Conservation (phyloP, 2,329 filamentous ascomycete species). For the Epichloe amarillans region DNA sequence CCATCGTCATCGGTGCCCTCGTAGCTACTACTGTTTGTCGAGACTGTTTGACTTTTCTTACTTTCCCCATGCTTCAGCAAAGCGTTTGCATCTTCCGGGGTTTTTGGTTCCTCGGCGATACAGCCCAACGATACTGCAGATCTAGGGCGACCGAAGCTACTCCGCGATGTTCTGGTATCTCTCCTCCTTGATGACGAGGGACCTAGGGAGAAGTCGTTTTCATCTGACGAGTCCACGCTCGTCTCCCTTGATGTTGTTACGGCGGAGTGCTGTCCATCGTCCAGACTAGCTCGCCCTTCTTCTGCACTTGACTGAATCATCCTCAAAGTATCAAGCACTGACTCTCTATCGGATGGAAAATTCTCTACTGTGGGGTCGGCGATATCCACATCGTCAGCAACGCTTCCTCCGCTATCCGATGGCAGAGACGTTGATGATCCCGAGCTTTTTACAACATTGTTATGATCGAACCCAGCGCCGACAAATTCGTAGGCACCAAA, state of each 20-base stretch:
- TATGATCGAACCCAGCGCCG: constrained; percentile 19
- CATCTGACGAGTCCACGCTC: constrained; percentile 25
- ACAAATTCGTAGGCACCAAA: constrained; percentile 27
- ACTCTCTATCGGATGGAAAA: constrained; percentile 31
- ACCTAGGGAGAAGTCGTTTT: constrained; percentile 21
- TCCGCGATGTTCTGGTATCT: constrained; percentile 20
- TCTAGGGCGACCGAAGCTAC: constrained; percentile 21
- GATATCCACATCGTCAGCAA: constrained; percentile 18
- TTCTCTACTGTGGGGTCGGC: constrained; percentile 35
- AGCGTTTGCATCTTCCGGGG: constrained; percentile 3
- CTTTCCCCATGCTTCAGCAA: background rate
- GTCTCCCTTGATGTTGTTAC: constrained; percentile 19
- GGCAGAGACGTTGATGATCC: constrained; percentile 8
- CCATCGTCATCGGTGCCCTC: constrained; percentile 25
- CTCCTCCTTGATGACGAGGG: constrained; percentile 19
- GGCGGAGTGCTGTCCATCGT: constrained; percentile 22
- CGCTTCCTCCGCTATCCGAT: constrained; percentile 10
- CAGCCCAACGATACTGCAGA: constrained; percentile 30
- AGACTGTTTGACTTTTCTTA: background rate
- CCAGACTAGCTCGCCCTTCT: constrained; percentile 26
- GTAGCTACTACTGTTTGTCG: background rate
- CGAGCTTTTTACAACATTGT: constrained; percentile 9
- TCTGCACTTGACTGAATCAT: constrained; percentile 31
- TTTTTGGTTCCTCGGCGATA: constrained; percentile 31
- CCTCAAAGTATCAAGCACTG: constrained; percentile 31